A percentile compares a stretch with the other conserved stretches of the same genome.
phyloP scores from a whole-genome alignment of 1,284 basidiomycete genomes.

The Ustilago hordei region DNA sequence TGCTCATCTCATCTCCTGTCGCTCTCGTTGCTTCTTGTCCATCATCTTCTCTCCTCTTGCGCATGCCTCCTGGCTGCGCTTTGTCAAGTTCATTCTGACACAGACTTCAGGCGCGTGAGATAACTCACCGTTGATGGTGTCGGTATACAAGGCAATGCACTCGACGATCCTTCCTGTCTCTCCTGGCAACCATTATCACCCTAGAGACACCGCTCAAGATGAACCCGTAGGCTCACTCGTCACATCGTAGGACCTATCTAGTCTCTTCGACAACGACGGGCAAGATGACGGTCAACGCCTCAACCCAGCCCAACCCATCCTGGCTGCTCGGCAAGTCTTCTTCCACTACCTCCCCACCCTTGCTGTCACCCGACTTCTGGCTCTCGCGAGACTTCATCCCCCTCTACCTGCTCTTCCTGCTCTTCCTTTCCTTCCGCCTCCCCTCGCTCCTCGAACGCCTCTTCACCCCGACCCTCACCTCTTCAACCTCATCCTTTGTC shows the following conservation, averaged over 20 bases:
- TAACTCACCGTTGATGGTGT: too few relatives aligned
- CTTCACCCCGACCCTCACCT: constrained; percentile 3
- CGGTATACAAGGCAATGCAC: background rate
- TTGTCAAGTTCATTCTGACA: too few relatives aligned
- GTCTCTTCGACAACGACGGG: background rate
- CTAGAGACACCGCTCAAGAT: background rate
- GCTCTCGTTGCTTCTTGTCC: too few relatives aligned
- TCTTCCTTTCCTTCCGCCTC: constrained; percentile 2
- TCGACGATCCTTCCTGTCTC: background rate
- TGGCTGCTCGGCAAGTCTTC: background rate
- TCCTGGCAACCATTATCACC: background rate
- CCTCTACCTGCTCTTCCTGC: constrained; percentile 18
- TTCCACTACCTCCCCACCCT: background rate
- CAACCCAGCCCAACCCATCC: background rate
- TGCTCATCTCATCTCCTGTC: too few relatives aligned
- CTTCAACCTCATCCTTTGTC: constrained; percentile 30
- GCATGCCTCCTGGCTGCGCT: too few relatives aligned
- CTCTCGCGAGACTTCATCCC: constrained; percentile 10
- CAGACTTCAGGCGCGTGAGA: too few relatives aligned
- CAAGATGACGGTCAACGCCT: constrained; percentile 9
- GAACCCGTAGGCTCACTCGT: background rate
- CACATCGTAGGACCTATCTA: background rate
- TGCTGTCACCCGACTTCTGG: constrained; percentile 9
- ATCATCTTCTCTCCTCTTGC: too few relatives aligned
- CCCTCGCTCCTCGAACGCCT: constrained; percentile 27